Percentiles rank a stretch among this genome's conserved stretches.
Evolutionary conservation across 345 rosid species (phyloP).

Genomic region (Syzygium oleosum): DNA sequence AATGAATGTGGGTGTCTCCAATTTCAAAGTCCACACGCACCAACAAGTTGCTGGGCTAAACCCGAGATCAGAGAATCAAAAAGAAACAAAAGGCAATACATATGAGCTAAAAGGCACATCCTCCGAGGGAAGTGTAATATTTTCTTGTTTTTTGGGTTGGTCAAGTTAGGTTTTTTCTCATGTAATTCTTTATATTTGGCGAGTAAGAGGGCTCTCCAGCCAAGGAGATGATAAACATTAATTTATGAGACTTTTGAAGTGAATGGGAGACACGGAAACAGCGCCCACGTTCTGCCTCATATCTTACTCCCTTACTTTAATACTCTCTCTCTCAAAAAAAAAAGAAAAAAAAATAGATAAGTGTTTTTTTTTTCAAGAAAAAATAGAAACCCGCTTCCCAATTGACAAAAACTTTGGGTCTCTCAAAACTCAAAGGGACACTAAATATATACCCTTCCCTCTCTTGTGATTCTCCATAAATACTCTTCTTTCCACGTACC

Average conservation of each 20-base stretch:
- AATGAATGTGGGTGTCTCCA: background rate
- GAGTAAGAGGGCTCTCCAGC: constrained; percentile 43
- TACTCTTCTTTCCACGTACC: constrained; percentile 6
- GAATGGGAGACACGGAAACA: constrained; percentile 84
- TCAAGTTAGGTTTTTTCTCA: constrained; percentile 29
- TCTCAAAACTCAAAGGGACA: constrained; percentile 10
- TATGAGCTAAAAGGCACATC: background rate
- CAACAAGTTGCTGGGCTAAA: background rate
- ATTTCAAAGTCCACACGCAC: background rate
- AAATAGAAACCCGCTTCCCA: background rate
- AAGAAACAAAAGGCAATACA: background rate
- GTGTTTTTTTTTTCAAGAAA: background rate
- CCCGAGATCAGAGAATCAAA: background rate
- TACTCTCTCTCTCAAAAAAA: background rate
- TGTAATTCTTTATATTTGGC: background rate
- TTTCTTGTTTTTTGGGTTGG: constrained; percentile 12
- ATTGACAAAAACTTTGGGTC: background rate
- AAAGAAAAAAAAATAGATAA: background rate
- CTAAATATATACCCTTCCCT: constrained; percentile 33
- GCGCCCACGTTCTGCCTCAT: constrained; percentile 76
- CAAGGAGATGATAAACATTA: constrained; percentile 47
- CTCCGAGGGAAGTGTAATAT: background rate
- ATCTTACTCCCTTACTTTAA: constrained; percentile 15
- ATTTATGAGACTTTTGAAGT: constrained; percentile 10
- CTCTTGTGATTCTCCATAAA: constrained; percentile 29